Evolutionary conservation across 257 asterid species (phyloP), one percentile per base, ranked within the genome.

Genomic region (Penstemon newberryi): DNA sequence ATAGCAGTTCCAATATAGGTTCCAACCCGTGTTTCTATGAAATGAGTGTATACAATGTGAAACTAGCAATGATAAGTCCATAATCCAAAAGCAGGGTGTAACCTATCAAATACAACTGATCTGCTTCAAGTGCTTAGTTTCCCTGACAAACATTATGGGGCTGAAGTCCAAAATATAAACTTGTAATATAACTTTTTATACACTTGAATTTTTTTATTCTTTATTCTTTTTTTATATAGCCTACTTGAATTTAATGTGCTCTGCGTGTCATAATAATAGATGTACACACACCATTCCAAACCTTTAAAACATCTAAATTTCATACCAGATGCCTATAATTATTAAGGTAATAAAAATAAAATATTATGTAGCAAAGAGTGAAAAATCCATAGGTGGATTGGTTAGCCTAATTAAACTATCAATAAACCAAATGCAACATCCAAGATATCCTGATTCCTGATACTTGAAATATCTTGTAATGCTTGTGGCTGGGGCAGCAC

Each of bases 91-190:
- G 42, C 60, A 40, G 10, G 36, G 60, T 18, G 57, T 33, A 43
- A 65, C 12, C 45, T 42, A 65, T 43, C 66, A 60, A 39, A 46
- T 66, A 60, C 52, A 60, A 54, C 38, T n/a, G 56, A 60, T 55
- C 53, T 1, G 18, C 19, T 59, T 25, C 43, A 61, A 70, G 19
- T 50, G 53, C 61, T 43, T 67, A 39, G 47, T 39, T 50, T 68
- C 63, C 46, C 19, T 41, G 47, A 52, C 65, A 60, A 64, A 54
- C 43, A 70, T 8, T 39, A 10, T 11, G 8, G 43, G 68, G 37
- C 10, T 8, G 6, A 38, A 6, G 33, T 25, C 33, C 33, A 25
- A 25, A 25, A 25, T 25, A 25, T 25, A 25, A 25, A 25, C 33
- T 25, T 1, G 33, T 25, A 25, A 25, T 25, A 25, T 25, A 25